A percentile compares a stretch with the other conserved stretches of the same genome.
Conservation (phyloP, 2,329 filamentous ascomycete genomes). For the Ophiognomonia clavigignenti-juglandacearum region DNA sequence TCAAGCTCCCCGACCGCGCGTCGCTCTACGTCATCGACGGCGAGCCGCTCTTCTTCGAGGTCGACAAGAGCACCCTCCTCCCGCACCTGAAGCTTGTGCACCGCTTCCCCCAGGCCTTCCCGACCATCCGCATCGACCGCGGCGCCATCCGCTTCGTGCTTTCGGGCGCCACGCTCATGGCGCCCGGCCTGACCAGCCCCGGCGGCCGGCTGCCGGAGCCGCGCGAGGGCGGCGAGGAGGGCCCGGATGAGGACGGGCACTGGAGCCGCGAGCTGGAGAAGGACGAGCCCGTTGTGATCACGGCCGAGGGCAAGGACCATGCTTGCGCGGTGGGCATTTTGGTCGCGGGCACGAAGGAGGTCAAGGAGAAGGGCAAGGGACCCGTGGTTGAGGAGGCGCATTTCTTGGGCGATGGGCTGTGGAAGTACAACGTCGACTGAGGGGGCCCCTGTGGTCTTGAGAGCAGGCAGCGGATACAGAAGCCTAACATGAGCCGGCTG, state of each 20-base stretch:
- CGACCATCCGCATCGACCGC: constrained; percentile 83
- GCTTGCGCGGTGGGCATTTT: constrained; percentile 84
- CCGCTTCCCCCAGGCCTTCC: constrained; percentile 79
- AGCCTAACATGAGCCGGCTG: neutral
- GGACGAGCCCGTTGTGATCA: constrained; percentile 81
- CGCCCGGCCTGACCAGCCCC: constrained; percentile 79
- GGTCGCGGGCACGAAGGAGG: constrained; percentile 81
- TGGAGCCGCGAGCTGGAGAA: constrained; percentile 67
- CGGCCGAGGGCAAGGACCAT: constrained; percentile 89
- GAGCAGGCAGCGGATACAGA: neutral
- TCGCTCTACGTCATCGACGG: constrained; percentile 80
- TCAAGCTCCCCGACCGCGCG: constrained; percentile 89
- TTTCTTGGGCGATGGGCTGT: constrained; percentile 90
- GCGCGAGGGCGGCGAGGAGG: constrained; percentile 35
- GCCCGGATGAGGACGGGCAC: constrained; percentile 44
- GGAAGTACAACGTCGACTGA: constrained; percentile 61
- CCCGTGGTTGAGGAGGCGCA: constrained; percentile 91
- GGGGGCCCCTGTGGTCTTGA: neutral
- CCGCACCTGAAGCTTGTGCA: constrained; percentile 89
- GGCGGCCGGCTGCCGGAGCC: constrained; percentile 73
- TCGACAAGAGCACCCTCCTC: constrained; percentile 63
- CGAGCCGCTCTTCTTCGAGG: constrained; percentile 86
- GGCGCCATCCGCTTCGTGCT: constrained; percentile 97
- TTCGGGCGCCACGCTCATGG: constrained; percentile 91
- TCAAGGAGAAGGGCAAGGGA: constrained; percentile 91